phyloP scores from a whole-genome alignment of 2,329 filamentous ascomycete genomes.

The Aureobasidium vineae region DNA sequence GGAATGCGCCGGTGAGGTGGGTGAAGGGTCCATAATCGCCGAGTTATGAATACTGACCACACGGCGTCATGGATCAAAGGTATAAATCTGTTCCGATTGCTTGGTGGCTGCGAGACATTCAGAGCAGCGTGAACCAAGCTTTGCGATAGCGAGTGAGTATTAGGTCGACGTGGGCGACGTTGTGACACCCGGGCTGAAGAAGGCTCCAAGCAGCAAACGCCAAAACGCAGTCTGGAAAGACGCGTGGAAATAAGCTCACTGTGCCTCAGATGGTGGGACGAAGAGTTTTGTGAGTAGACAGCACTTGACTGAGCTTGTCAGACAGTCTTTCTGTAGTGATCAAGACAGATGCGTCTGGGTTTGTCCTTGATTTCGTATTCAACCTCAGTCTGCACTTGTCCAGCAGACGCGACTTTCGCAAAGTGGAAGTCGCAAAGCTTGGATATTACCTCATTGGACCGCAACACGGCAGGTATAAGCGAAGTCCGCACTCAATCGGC shows the following conservation, averaged over 20 bases:
- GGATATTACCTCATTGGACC: constrained; percentile 8
- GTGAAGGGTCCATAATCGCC: constrained; percentile 31
- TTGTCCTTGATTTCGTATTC: neutral
- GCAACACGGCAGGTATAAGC: neutral
- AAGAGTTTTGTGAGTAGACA: neutral
- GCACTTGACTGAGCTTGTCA: neutral
- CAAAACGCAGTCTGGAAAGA: constrained; percentile 9
- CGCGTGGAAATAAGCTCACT: constrained; percentile 22
- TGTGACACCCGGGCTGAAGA: constrained; percentile 11
- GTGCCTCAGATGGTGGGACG: neutral
- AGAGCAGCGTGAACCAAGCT: neutral
- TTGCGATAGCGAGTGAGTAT: neutral
- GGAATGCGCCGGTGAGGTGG: constrained; percentile 22
- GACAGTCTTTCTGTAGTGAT: neutral
- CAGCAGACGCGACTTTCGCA: constrained; percentile 24
- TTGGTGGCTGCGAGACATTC: neutral
- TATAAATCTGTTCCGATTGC: constrained; percentile 9
- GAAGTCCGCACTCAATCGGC: neutral
- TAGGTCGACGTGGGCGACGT: neutral
- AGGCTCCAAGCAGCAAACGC: constrained; percentile 23
- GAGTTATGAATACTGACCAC: neutral
- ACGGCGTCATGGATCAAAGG: neutral
- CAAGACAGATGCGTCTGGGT: neutral
- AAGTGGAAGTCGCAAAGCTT: constrained; percentile 19
- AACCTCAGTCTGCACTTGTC: neutral